Percentiles rank a stretch among this genome's conserved stretches.
Evolutionary conservation across 768 basidiomycete genomes (phyloP).

Genomic region (Rhizopogon rudus): DNA sequence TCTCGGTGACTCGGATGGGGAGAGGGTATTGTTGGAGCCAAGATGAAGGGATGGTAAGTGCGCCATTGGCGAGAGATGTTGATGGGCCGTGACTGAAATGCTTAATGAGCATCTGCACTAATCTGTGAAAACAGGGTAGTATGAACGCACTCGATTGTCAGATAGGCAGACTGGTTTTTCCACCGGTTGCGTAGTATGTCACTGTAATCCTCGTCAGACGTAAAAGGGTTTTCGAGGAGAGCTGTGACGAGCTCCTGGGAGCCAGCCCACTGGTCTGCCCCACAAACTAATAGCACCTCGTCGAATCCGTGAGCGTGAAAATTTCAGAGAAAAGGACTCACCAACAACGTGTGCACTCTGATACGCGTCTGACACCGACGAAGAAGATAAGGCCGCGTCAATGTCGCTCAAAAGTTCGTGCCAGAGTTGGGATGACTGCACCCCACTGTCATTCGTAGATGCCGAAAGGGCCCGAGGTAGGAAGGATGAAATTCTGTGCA

Average conservation of each 20-base stretch:
- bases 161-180: conserved; percentile 25
- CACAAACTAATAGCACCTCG: conserved; percentile 42
- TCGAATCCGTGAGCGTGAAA: not conserved
- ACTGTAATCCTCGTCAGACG: conserved; percentile 42
- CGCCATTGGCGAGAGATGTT: conserved; percentile 11
- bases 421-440: conserved; percentile 42
- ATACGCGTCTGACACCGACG: conserved; percentile 25
- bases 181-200: conserved; percentile 46
- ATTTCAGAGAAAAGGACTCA: conserved; percentile 22
- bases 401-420: conserved; percentile 34
- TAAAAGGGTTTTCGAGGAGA: conserved; percentile 66
- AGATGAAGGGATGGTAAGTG: conserved; percentile 40
- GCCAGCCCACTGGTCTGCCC: conserved; percentile 48
- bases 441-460: conserved; percentile 12
- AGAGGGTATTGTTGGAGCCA: conserved; percentile 54
- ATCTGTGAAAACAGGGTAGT: not conserved
- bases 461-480: conserved; percentile 39
- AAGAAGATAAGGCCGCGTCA: conserved; percentile 22
- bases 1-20: conserved; percentile 45
- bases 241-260: conserved; percentile 61
- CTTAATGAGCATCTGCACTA: not conserved
- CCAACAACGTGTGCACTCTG: conserved; percentile 44
- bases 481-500: conserved; percentile 45
- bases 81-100: conserved; percentile 19
- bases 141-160: conserved; percentile 23